Base-by-base conservation (phyloP, 1,284 basidiomycete species). In the Mycosarcoma mackinlayi region DNA sequence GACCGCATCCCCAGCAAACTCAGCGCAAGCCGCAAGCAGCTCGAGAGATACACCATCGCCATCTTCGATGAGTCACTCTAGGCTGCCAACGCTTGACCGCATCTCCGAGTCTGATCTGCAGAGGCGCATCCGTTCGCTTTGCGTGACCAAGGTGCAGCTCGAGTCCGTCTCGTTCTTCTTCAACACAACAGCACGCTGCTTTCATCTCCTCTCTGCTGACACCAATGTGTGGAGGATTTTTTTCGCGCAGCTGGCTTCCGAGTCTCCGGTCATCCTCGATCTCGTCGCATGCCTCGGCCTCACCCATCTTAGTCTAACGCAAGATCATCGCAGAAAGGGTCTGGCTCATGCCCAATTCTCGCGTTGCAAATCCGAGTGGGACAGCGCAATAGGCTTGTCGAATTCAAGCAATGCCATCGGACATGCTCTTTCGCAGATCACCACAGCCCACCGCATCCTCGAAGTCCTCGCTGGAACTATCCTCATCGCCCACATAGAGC, bases 161-260 rank as follows among this genome's bases (percentile, higher is more conserved):
- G 57, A 59, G 24, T 48, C 48, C 10, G 49, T 59, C 4, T 59
- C 57, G 11, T 59, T 52, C 57, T 59, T 65, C 49, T 65, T 65
- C 62, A 65, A 65, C 38, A 37, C 45, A n/a, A 58, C 57, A 16
- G 62, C 51, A 21, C 49, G 57, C 19, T 52, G 54, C 40, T 65
- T 65, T 25, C 62, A 65, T 31, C 47, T 65, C 24, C 48, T 65
- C 18, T 47, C 62, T 9, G 48, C 62, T 19, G 54, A 58, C 25
- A 51, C 56, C 14, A 65, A 58, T 34, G 41, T 50, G 4, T 60
- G 62, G 62, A 34, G 62, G 18, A 46, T 46, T n/a, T 60, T 65
- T 31, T 65, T 59, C 34, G 62, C 48, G 9, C 37, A 53, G 45
- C 54, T 59, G 23, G 50, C 42, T 7, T 45, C 57, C n/a, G 48